Evolutionary conservation across 352 stramenopile genomes (phyloP).

Genomic region (Phytophthora vignae): DNA sequence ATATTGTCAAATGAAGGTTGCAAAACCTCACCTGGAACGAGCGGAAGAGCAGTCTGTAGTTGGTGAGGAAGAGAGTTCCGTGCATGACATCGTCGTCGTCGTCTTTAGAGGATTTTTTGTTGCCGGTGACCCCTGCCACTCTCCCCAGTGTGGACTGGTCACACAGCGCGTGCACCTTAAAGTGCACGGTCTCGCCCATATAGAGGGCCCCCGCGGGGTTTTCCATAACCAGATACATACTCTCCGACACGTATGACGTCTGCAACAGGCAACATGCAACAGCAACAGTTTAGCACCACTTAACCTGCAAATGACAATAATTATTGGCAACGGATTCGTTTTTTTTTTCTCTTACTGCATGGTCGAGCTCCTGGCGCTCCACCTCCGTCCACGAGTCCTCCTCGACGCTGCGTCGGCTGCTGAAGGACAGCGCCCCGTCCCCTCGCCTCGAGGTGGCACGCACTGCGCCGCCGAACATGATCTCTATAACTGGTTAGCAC

Average conservation of each 20-base stretch:
- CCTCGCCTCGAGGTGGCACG: conserved; percentile 7
- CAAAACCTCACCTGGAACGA: conserved; percentile 65
- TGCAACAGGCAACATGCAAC: conserved; percentile 25
- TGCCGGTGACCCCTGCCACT: conserved; percentile 36
- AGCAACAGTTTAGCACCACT: conserved; percentile 3
- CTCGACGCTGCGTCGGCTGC: conserved; percentile 46
- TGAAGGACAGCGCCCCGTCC: conserved; percentile 13
- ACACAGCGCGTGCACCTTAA: conserved; percentile 78
- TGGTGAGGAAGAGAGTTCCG: conserved; percentile 82
- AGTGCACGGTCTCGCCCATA: conserved; percentile 70
- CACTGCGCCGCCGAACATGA: conserved; percentile 17
- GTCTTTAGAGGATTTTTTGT: conserved; percentile 18
- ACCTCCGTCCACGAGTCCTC: conserved; percentile 90
- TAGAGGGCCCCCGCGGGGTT: conserved; percentile 63
- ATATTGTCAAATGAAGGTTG: not conserved
- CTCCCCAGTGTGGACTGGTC: conserved; percentile 60
- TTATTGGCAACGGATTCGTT: not conserved
- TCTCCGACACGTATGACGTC: conserved; percentile 81
- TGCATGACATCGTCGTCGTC: conserved; percentile 44
- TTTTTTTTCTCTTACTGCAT: conserved; percentile 56
- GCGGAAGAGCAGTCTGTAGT: conserved; percentile 74
- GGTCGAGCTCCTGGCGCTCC: conserved; percentile 79
- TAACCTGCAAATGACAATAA: not conserved
- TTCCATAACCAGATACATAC: conserved; percentile 85
- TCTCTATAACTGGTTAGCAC: conserved; percentile 10